A percentile compares a stretch with the other conserved stretches of the same genome.
Evolutionary conservation across 495 filamentous ascomycete genomes (phyloP).

Genomic region (Pyrenopolyporus hunteri): DNA sequence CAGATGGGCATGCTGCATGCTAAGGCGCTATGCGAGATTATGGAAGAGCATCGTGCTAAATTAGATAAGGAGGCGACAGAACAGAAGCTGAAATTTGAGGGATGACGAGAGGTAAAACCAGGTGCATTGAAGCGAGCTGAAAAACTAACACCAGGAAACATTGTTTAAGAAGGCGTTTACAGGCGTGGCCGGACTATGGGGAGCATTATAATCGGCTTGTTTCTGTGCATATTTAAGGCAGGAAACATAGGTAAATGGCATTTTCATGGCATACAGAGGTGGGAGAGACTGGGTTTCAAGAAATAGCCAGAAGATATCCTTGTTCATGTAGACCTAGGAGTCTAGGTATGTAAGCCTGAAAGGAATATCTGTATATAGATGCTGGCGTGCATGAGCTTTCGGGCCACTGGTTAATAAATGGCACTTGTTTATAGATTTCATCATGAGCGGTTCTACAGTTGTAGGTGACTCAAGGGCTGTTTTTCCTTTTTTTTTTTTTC

Average conservation of each 20-base stretch:
- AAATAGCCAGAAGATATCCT: constrained; percentile 1
- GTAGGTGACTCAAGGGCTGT: too few species aligned
- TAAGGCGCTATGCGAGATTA: constrained; percentile 41
- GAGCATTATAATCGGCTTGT: background rate
- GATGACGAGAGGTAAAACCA: constrained; percentile 12
- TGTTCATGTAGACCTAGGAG: background rate
- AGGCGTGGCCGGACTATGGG: constrained; percentile 12
- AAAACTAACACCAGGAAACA: background rate
- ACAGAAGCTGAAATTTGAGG: constrained; percentile 5
- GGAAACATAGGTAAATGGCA: constrained; percentile 12
- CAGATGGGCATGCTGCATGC: constrained; percentile 57
- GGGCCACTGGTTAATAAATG: too few species aligned
- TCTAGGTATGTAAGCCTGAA: background rate
- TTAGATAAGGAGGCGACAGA: constrained; percentile 11
- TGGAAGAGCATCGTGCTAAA: constrained; percentile 39
- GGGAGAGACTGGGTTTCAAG: constrained; percentile 4
- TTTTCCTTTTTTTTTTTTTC: too few species aligned
- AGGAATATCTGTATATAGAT: background rate
- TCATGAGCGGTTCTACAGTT: too few species aligned
- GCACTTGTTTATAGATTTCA: too few species aligned
- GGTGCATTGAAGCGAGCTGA: background rate
- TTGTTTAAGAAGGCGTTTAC: constrained; percentile 18
- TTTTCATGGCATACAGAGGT: constrained; percentile 2
- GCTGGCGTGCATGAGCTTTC: too few species aligned
- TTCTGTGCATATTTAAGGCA: constrained; percentile 6